phyloP scores from a whole-genome alignment of 805 yeast species.

The Grigorovia yakushimaensis region DNA sequence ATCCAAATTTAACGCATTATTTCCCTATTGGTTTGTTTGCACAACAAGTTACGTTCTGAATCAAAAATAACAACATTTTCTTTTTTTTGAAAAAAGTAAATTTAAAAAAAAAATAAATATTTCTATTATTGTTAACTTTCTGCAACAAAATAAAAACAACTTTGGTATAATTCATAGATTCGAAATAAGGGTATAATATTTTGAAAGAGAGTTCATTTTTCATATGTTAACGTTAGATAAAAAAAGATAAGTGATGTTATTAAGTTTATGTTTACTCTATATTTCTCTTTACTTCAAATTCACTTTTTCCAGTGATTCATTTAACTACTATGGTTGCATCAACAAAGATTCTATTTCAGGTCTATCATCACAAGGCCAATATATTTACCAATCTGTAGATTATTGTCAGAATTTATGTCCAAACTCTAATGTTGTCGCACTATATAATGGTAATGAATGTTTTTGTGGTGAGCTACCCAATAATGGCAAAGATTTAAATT shows the following conservation, averaged over 20 bases:
- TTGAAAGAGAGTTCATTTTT: too few relatives aligned
- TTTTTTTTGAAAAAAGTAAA: background rate
- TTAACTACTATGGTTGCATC: constrained; percentile 31
- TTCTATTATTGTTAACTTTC: too few relatives aligned
- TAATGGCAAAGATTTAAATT: background rate
- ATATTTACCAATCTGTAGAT: constrained; percentile 49
- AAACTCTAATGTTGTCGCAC: constrained; percentile 40
- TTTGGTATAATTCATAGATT: too few relatives aligned
- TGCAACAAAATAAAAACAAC: too few relatives aligned
- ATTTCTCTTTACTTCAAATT: background rate
- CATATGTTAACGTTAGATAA: too few relatives aligned
- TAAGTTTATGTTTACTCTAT: background rate
- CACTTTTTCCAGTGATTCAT: constrained; percentile 1
- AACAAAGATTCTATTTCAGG: constrained; percentile 16
- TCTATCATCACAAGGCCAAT: constrained; percentile 35
- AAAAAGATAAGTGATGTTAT: background rate
- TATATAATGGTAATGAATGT: constrained; percentile 46
- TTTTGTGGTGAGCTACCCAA: constrained; percentile 59
- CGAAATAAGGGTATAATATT: too few relatives aligned
- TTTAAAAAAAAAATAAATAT: too few relatives aligned
- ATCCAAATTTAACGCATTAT: background rate
- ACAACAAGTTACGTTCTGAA: background rate
- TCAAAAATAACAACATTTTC: background rate
- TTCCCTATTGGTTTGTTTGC: background rate
- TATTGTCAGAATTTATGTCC: constrained; percentile 47